Evolutionary conservation across 1,284 basidiomycete species (phyloP), one percentile per base, ranked within the genome.

Genomic region (Megacollybia platyphylla): DNA sequence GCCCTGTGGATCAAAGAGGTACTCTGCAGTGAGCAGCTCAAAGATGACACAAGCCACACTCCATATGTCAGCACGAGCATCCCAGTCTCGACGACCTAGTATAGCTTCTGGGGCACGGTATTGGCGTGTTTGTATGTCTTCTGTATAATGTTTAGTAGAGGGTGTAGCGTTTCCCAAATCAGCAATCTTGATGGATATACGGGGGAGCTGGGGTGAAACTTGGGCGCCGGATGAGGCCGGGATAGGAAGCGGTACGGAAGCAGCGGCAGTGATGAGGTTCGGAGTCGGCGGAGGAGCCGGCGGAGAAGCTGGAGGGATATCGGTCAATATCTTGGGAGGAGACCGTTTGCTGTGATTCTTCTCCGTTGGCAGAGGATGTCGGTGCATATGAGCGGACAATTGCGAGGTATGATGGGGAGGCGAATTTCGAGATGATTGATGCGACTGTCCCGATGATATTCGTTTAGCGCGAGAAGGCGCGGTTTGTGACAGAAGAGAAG

Each of bases 61-160:
- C 90, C 90, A 94, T 34, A 93, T 73, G 59, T 94, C 90, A 17
- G 79, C 90, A 38, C 76, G 76, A 24, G 77, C 68, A 46, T 84
- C 86, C 90, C 90, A 94, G 55, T 91, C 89, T 32, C 76, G 77
- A 41, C 78, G 72, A 18, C 91, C 90, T 11, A 93, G 64, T 52
- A 94, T 92, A 37, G 88, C 90, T 59, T 94, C 90, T 4, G 91
- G 91, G 28, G 84, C 77, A 46, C 90, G 82, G 59, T 94, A 94
- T 57, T 94, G 91, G 27, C 91, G 73, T 29, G 91, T 94, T 63
- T 94, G 91, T 49, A 94, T 94, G 58, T 93, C 90, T 55, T 93
- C 88, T 7, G 89, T 92, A 55, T 78, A 93, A 57, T 92, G 90
- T 50, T 79, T 76, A 54, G 74, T 82, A 11, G 79, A 79, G 1